A percentile compares a stretch with the other conserved stretches of the same genome.
Evolutionary conservation across 345 rosid genomes (phyloP).

Genomic region (Microthlaspi erraticum): DNA sequence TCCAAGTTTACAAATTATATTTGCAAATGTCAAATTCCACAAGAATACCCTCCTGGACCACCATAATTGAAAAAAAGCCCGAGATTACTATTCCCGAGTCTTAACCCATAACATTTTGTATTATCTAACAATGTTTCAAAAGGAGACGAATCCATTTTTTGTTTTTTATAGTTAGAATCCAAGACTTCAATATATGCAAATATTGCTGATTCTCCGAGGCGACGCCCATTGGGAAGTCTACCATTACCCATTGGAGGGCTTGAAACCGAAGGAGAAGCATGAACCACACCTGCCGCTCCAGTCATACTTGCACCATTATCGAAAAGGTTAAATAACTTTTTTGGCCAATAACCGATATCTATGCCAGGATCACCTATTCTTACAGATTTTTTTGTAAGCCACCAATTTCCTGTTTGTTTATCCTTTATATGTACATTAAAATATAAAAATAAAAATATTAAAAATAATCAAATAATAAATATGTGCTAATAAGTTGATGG

Average conservation of each 20-base stretch:
- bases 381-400: conserved; percentile 1
- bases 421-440: neutral
- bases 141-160: neutral
- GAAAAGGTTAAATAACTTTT: neutral
- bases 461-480: too few species aligned
- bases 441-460: neutral
- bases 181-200: too few species aligned
- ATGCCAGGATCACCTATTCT: too few species aligned
- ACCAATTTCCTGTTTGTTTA: conserved; percentile 14
- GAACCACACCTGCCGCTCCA: too few species aligned
- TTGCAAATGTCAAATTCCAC: neutral
- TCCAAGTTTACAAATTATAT: neutral
- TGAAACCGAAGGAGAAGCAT: too few species aligned
- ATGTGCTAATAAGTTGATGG: too few species aligned
- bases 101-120: too few species aligned
- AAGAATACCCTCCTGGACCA: neutral
- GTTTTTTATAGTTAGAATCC: too few species aligned
- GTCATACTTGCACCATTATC: neutral
- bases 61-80: neutral
- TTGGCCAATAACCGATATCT: conserved; percentile 23
- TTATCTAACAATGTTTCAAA: neutral
- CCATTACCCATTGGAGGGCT: too few species aligned
- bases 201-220: too few species aligned
- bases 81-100: too few species aligned
- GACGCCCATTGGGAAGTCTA: too few species aligned